These are phyloP conservation scores for Tephrocybe sp. DNA, from an alignment of 768 basidiomycete species.

Conservation along the genomic window DNA sequence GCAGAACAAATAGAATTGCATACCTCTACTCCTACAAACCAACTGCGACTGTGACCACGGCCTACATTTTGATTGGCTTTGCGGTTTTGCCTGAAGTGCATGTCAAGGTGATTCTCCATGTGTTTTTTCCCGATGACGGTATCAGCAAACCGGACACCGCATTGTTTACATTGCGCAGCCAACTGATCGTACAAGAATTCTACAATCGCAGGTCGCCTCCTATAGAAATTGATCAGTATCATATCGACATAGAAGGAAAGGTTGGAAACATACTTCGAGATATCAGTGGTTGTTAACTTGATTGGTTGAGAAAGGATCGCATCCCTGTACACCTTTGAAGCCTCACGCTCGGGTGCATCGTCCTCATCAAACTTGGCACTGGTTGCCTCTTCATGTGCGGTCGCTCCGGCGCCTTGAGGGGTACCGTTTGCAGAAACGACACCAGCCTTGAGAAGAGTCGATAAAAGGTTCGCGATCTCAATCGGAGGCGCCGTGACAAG, in stretches of 20 bases:
- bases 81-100: constrained; percentile 94
- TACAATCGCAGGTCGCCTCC: constrained; percentile 59
- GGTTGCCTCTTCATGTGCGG: constrained; percentile 36
- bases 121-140: constrained; percentile 67
- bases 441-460: constrained; percentile 77
- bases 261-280: constrained; percentile 56
- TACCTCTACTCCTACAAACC: constrained; percentile 86
- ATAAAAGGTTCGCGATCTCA: constrained; percentile 60
- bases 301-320: constrained; percentile 60
- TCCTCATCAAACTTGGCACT: constrained; percentile 23
- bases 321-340: constrained; percentile 57
- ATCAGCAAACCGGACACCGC: constrained; percentile 84
- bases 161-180: constrained; percentile 88
- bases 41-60: constrained; percentile 85
- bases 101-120: constrained; percentile 89
- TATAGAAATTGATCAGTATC: constrained; percentile 23
- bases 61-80: constrained; percentile 77
- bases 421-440: constrained; percentile 60
- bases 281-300: constrained; percentile 65
- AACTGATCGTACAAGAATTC: constrained; percentile 75
- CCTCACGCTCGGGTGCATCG: constrained; percentile 44
- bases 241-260: neutral
- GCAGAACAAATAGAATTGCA: constrained; percentile 25
- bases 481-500: constrained; percentile 30
- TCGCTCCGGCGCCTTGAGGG: constrained; percentile 47